Base-by-base conservation (phyloP, 2,329 filamentous ascomycete species). In the Aspergillus unguis region DNA sequence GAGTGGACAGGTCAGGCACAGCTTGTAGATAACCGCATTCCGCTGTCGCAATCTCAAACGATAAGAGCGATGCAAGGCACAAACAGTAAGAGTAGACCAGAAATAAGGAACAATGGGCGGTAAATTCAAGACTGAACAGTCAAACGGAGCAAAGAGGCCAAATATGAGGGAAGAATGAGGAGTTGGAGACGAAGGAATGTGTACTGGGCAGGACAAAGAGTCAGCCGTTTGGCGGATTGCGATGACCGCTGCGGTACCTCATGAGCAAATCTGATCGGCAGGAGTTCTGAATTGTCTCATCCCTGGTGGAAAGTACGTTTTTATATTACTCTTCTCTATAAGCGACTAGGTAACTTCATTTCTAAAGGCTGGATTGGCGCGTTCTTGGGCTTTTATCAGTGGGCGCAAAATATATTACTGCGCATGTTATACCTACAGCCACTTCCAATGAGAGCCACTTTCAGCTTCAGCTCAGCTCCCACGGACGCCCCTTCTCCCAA, bases 11-110 rank as follows among this genome's bases (percentile, higher is more conserved):
- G 36, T 45, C 29, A 41, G 48, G 17, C 26, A 17, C 17, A 40
- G 37, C 37, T 40, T 31, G 41, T 44, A 36, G 47, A 37, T 25
- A 48, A 53, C 50, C 35, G 55, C 56, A 58, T 58, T 52, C 48
- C 58, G 64, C 54, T 45, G 53, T 48, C 44, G 58, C 55, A 31
- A 40, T 6, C 25, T 17, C n/a, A n/a, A 36, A 17, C 5, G 45
- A 43, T 26, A 33, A 44, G 10, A 43, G 38, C 37, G 23, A 32
- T 40, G 31, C 48, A 51, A 27, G 33, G n/a, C 23, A 40, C 26
- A 44, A 37, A 11, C 26, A 43, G n/a, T 27, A n/a, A n/a, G 38
- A 29, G 37, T 6, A 42, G 29, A 46, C 37, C 11, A 42, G 32
- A 44, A 32, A 42, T n/a, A 44, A 5, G 11, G n/a, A 42, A 23